Evolutionary conservation across 768 basidiomycete species (phyloP).

Genomic region (Rhizopogon sp.): DNA sequence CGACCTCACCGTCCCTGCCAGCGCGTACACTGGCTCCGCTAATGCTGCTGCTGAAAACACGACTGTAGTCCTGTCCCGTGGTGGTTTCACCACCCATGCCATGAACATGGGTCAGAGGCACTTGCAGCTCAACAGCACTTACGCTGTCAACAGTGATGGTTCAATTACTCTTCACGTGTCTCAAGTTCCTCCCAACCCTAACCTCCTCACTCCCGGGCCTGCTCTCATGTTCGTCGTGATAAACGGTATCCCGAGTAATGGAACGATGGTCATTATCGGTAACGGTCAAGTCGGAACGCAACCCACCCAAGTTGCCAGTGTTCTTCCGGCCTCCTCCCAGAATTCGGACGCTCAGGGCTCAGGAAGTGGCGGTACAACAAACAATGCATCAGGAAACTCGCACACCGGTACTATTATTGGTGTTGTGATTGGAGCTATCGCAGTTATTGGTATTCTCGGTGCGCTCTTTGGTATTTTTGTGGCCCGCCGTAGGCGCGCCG

Average conservation of each 20-base stretch:
- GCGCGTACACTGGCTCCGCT: constrained; percentile 58
- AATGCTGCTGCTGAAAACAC: constrained; percentile 72
- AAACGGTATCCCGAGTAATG: constrained; percentile 80
- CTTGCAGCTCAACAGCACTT: constrained; percentile 81
- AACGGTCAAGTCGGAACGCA: constrained; percentile 75
- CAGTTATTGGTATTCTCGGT: constrained; percentile 24
- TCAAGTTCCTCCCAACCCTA: constrained; percentile 80
- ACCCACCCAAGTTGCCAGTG: constrained; percentile 30
- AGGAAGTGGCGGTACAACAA: constrained; percentile 7
- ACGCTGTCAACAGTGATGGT: constrained; percentile 73
- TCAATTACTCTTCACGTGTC: constrained; percentile 74
- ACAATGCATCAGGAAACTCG: constrained; percentile 14
- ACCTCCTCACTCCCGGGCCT: constrained; percentile 87
- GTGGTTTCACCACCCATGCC: constrained; percentile 80
- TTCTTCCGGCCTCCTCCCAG: constrained; percentile 34
- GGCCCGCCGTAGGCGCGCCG: constrained; percentile 45
- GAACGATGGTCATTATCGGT: constrained; percentile 72
- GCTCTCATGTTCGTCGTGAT: constrained; percentile 79
- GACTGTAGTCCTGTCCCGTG: constrained; percentile 74
- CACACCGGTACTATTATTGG: constrained; percentile 22
- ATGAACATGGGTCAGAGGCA: constrained; percentile 88
- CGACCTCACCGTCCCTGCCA: constrained; percentile 63
- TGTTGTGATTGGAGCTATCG: constrained; percentile 26
- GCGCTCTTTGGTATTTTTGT: constrained; percentile 40
- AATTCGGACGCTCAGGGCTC: constrained; percentile 35